Conservation (phyloP, 305 asterid genomes). For the Fraxinus platypoda region DNA sequence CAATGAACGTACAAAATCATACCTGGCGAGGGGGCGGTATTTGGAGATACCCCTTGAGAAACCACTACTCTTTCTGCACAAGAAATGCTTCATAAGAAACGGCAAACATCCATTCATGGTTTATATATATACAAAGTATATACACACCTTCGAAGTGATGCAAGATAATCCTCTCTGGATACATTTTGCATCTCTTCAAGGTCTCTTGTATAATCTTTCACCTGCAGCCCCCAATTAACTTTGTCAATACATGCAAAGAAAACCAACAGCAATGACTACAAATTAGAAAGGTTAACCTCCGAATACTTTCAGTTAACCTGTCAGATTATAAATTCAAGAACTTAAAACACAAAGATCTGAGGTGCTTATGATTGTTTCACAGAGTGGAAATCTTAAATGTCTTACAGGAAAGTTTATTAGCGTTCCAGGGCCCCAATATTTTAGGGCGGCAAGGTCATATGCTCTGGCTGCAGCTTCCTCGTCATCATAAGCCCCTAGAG, state of each 20-base stretch:
- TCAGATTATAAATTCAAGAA: not conserved
- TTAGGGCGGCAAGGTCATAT: constrained; percentile 96
- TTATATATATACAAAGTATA: not conserved
- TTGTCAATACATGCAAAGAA: constrained; percentile 4
- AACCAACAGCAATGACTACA: constrained; percentile 6
- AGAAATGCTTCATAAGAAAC: constrained; percentile 30
- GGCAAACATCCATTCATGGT: constrained; percentile 13
- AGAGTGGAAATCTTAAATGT: constrained; percentile 10
- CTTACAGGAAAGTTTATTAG: constrained; percentile 96
- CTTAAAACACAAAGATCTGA: not conserved
- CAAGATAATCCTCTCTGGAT: constrained; percentile 94
- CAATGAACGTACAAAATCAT: constrained; percentile 18
- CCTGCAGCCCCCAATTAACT: constrained; percentile 47
- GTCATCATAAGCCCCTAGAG: constrained; percentile 93
- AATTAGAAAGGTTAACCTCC: not conserved
- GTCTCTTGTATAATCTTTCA: constrained; percentile 90
- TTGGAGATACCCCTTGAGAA: constrained; percentile 92
- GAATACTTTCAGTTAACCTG: not conserved
- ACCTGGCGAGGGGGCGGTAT: constrained; percentile 95
- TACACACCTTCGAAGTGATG: constrained; percentile 89
- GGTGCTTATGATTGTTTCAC: constrained; percentile 1
- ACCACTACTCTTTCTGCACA: constrained; percentile 97
- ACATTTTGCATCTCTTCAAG: constrained; percentile 97
- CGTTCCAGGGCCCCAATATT: constrained; percentile 99
- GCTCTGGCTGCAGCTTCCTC: constrained; percentile 99